Conservation (phyloP, 2,329 filamentous ascomycete genomes). For the Beauveria sp. region DNA sequence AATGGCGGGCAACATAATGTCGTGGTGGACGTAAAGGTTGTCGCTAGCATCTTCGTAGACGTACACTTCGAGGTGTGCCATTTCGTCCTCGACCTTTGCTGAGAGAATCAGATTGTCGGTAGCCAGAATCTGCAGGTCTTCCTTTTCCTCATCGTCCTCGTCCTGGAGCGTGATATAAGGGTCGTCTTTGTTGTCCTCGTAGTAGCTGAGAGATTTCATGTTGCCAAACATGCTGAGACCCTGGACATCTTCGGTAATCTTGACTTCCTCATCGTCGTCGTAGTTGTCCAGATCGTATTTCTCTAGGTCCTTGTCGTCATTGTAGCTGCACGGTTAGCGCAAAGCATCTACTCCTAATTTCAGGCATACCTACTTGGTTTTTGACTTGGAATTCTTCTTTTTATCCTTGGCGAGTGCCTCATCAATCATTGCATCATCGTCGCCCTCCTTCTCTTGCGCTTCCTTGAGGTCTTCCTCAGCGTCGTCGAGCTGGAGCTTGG, state of each 20-base stretch:
- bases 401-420: conserved; percentile 18
- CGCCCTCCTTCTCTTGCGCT: conserved; percentile 44
- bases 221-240: conserved; percentile 92
- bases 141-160: conserved; percentile 66
- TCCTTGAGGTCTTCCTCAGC: conserved; percentile 78
- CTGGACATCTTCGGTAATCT: conserved; percentile 45
- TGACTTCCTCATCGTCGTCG: conserved; percentile 60
- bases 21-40: conserved; percentile 98
- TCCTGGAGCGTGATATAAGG: conserved; percentile 89
- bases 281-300: conserved; percentile 97
- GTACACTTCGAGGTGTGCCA: conserved; percentile 93
- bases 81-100: conserved; percentile 92
- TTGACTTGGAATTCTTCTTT: conserved; percentile 24
- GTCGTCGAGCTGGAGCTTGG: conserved; percentile 79
- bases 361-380: conserved; percentile 28
- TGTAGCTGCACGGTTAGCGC: conserved; percentile 28
- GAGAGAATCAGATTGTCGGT: conserved; percentile 90
- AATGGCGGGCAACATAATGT: conserved; percentile 97
- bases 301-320: conserved; percentile 80
- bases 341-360: background rate
- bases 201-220: conserved; percentile 86
- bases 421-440: conserved; percentile 29
- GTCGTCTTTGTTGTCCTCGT: conserved; percentile 89
- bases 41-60: conserved; percentile 94
- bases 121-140: conserved; percentile 86